Conservation (phyloP, 2,329 filamentous ascomycete genomes). For the Penicillium sp. region DNA sequence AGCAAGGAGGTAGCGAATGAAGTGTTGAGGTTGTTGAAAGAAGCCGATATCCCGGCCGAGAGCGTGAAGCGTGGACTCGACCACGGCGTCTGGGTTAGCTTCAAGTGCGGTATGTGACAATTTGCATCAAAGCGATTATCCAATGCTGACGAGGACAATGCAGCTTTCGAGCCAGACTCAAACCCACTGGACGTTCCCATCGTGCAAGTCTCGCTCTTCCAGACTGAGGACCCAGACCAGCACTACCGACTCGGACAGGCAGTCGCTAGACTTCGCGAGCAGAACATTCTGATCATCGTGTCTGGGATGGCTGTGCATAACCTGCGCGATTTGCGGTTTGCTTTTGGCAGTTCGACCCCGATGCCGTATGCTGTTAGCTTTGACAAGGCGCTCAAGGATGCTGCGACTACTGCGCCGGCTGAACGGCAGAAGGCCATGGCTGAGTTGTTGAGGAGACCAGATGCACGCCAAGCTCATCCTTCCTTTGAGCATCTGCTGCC, state of each 20-base stretch:
- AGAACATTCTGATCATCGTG: slow-evolving; percentile 66
- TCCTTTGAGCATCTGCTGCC: slow-evolving; percentile 63
- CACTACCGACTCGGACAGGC: slow-evolving; percentile 69
- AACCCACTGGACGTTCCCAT: slow-evolving; percentile 67
- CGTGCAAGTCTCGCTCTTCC: slow-evolving; percentile 70
- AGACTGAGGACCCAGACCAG: slow-evolving; percentile 61
- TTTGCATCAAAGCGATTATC: background rate
- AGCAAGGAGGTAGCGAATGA: slow-evolving; percentile 59
- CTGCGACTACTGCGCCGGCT: slow-evolving; percentile 52
- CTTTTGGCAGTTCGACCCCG: slow-evolving; percentile 47
- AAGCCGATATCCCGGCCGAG: slow-evolving; percentile 60
- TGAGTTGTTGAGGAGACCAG: slow-evolving; percentile 49
- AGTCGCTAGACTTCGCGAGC: slow-evolving; percentile 63
- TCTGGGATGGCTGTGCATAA: slow-evolving; percentile 77
- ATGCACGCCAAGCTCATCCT: slow-evolving; percentile 64
- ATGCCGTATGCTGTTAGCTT: slow-evolving; percentile 63
- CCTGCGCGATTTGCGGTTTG: slow-evolving; percentile 55
- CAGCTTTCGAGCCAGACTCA: slow-evolving; percentile 60
- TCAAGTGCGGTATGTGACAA: slow-evolving; percentile 51
- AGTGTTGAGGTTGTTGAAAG: slow-evolving; percentile 56
- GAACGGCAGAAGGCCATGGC: slow-evolving; percentile 48
- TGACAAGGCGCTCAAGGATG: slow-evolving; percentile 66
- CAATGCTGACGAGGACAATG: background rate
- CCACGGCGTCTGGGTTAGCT: slow-evolving; percentile 73
- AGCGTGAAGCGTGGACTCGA: slow-evolving; percentile 66